A percentile compares a stretch with the other conserved stretches of the same genome.
phyloP scores from a whole-genome alignment of 305 asterid genomes.

The Coffea humblotiana region DNA sequence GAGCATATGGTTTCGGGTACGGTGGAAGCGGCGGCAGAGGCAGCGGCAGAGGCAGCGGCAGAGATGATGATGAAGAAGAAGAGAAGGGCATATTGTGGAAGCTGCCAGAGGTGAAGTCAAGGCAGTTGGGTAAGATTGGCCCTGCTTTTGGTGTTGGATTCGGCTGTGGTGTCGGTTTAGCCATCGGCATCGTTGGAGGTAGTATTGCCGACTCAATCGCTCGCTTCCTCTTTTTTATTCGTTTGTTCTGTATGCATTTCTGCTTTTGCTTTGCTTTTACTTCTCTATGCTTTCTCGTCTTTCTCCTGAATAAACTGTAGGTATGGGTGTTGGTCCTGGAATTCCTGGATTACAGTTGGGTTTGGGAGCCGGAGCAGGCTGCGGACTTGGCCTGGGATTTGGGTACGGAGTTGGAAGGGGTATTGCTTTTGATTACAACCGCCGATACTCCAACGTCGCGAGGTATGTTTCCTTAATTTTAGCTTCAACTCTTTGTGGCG shows the following conservation, averaged over 20 bases:
- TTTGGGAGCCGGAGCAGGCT: slow-evolving; percentile 81
- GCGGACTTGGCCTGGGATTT: slow-evolving; percentile 91
- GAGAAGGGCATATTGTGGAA: slow-evolving; percentile 45
- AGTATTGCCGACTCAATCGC: too few relatives aligned
- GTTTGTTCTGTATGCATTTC: background rate
- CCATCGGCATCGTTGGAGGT: slow-evolving; percentile 70
- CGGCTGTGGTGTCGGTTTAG: slow-evolving; percentile 90
- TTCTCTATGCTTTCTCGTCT: too few relatives aligned
- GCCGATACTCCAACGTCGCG: too few relatives aligned
- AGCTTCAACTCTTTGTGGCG: too few relatives aligned
- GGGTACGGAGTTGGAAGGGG: slow-evolving; percentile 17
- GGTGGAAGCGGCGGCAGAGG: too few relatives aligned
- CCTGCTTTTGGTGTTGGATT: slow-evolving; percentile 88
- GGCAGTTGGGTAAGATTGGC: slow-evolving; percentile 68
- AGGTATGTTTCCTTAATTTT: too few relatives aligned
- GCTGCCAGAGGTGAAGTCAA: slow-evolving; percentile 64
- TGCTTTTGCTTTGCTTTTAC: too few relatives aligned
- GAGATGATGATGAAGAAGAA: background rate
- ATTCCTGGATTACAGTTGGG: slow-evolving; percentile 80
- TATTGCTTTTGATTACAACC: too few relatives aligned
- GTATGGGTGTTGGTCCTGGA: too few relatives aligned
- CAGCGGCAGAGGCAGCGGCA: too few relatives aligned
- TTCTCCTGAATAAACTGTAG: too few relatives aligned
- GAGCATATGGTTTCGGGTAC: too few relatives aligned
- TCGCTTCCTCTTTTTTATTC: slow-evolving; percentile 15